These are phyloP conservation scores for Populus simonii DNA, from an alignment of 345 rosid genomes.

Conservation along the genomic window DNA sequence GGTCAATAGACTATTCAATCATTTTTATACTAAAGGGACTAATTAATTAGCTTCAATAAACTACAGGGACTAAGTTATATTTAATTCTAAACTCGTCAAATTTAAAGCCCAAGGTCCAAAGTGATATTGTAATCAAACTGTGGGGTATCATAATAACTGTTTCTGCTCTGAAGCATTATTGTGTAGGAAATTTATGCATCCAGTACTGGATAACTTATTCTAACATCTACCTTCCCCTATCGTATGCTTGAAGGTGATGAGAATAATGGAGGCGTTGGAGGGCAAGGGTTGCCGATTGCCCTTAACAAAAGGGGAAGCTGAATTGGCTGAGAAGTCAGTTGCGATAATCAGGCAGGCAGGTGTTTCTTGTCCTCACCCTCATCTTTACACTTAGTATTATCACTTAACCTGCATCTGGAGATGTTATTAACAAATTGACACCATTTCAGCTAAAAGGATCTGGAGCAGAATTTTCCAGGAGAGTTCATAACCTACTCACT, in stretches of 20 bases:
- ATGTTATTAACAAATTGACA: constrained; percentile 20
- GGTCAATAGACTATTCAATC: not conserved
- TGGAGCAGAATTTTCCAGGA: constrained; percentile 91
- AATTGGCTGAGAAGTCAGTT: constrained; percentile 79
- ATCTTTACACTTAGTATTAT: not conserved
- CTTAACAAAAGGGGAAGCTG: constrained; percentile 82
- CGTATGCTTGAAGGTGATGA: constrained; percentile 55
- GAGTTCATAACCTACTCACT: constrained; percentile 78
- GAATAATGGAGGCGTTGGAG: constrained; percentile 88
- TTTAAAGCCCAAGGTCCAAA: not conserved
- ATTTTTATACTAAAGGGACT: not conserved
- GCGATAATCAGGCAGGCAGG: constrained; percentile 73
- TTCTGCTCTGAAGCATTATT: not conserved
- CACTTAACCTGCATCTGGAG: not conserved
- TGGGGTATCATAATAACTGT: not conserved
- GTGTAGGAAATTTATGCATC: not conserved
- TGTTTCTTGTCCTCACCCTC: constrained; percentile 14
- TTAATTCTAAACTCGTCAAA: not conserved
- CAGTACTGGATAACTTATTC: not conserved
- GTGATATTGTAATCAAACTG: not conserved
- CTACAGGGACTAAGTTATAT: not conserved
- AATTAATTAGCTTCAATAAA: not conserved
- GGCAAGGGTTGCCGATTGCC: constrained; percentile 84
- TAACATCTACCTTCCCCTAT: not conserved
- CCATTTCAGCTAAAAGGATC: constrained; percentile 86